Conservation (phyloP, 345 rosid species). For the Stellera chamaejasme region DNA sequence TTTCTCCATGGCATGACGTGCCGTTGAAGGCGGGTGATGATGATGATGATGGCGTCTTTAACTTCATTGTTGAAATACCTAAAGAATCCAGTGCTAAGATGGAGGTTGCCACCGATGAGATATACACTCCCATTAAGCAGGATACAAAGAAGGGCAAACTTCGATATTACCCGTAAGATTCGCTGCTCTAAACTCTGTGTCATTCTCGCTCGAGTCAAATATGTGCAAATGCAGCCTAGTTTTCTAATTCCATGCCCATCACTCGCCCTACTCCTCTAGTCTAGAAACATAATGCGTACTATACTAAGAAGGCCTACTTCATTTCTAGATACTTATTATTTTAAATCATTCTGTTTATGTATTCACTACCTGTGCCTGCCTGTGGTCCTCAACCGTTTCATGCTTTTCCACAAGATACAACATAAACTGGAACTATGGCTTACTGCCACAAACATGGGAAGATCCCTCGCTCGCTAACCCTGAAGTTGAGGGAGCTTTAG, state of each 20-base stretch:
- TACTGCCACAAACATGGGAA: slow-evolving; percentile 99
- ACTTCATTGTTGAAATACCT: slow-evolving; percentile 85
- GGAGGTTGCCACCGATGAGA: slow-evolving; percentile 97
- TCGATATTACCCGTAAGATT: slow-evolving; percentile 62
- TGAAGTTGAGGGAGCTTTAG: slow-evolving; percentile 87
- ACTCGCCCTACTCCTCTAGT: too few species aligned
- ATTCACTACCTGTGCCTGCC: too few species aligned
- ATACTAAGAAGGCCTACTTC: too few species aligned
- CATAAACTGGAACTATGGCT: slow-evolving; percentile 95
- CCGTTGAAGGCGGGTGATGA: slow-evolving; percentile 70
- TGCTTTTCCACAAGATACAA: slow-evolving; percentile 44
- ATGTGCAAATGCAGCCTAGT: too few species aligned
- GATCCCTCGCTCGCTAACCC: slow-evolving; percentile 75
- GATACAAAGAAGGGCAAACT: slow-evolving; percentile 67
- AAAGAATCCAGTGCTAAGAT: slow-evolving; percentile 92
- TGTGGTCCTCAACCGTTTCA: neutral
- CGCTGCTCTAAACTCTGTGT: neutral
- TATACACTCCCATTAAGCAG: slow-evolving; percentile 57
- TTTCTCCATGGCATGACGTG: slow-evolving; percentile 97
- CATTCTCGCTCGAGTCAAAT: neutral
- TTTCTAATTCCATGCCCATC: too few species aligned
- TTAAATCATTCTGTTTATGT: too few species aligned
- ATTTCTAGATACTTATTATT: too few species aligned
- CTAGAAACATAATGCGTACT: too few species aligned
- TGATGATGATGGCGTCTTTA: slow-evolving; percentile 44